Evolutionary conservation across 2,329 filamentous ascomycete species (phyloP).

Genomic region (Stachybotrys chlorohalonatus): DNA sequence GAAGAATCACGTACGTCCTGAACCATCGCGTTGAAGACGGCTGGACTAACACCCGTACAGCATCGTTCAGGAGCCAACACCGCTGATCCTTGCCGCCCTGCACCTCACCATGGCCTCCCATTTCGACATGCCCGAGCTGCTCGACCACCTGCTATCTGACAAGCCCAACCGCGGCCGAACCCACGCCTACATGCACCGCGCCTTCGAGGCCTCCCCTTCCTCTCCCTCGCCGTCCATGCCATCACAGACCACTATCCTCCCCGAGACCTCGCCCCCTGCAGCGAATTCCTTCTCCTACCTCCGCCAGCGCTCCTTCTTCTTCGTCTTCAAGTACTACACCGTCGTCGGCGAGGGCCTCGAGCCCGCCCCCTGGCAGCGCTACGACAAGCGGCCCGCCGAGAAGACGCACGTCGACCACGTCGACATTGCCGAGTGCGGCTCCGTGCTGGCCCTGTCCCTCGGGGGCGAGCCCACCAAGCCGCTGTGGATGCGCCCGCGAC

Average conservation of each 20-base stretch:
- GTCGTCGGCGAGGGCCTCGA: conserved; percentile 45
- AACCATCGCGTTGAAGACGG: background rate
- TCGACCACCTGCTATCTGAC: conserved; percentile 43
- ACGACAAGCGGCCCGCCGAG: conserved; percentile 35
- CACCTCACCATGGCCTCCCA: conserved; percentile 47
- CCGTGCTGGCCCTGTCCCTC: conserved; percentile 49
- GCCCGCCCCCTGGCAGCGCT: conserved; percentile 51
- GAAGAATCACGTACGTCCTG: conserved; percentile 43
- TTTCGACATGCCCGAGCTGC: conserved; percentile 56
- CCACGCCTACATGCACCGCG: conserved; percentile 39
- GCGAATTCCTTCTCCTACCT: conserved; percentile 16
- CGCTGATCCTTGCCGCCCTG: conserved; percentile 48
- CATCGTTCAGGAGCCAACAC: conserved; percentile 51
- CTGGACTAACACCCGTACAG: conserved; percentile 19
- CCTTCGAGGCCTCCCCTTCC: conserved; percentile 25
- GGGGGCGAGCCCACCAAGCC: conserved; percentile 40
- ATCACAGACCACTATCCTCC: background rate
- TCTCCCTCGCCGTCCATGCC: conserved; percentile 6
- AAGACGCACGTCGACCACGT: conserved; percentile 38
- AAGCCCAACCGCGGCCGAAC: conserved; percentile 31
- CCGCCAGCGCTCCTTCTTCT: conserved; percentile 49
- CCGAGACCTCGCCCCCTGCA: conserved; percentile 1
- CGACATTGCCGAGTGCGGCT: conserved; percentile 49
- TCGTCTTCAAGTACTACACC: conserved; percentile 58
- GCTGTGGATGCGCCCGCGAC: conserved; percentile 38